A percentile compares a stretch with the other conserved stretches of the same genome.
Evolutionary conservation across 2,329 filamentous ascomycete species (phyloP).

Genomic region (Tolypocladium pustulatum): DNA sequence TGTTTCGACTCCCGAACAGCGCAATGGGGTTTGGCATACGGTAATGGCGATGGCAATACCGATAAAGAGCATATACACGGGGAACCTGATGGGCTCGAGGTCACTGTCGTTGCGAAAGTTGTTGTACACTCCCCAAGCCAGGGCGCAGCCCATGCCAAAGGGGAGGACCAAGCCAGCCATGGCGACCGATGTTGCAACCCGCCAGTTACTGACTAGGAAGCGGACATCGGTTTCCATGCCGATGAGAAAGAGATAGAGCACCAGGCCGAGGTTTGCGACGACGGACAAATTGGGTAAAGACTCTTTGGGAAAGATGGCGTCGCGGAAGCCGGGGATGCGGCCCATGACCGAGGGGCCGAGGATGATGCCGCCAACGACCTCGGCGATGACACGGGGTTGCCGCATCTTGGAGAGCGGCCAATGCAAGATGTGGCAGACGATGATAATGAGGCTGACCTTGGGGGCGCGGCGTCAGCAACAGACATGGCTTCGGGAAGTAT

Average conservation of each 20-base stretch:
- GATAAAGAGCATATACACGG: slow-evolving; percentile 60
- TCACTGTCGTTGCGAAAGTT: slow-evolving; percentile 46
- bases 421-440: slow-evolving; percentile 47
- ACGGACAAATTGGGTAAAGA: slow-evolving; percentile 68
- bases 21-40: slow-evolving; percentile 5
- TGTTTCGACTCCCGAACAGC: background rate
- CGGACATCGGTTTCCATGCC: slow-evolving; percentile 79
- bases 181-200: slow-evolving; percentile 65
- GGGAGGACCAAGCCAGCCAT: slow-evolving; percentile 71
- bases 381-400: slow-evolving; percentile 74
- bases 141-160: slow-evolving; percentile 70
- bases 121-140: slow-evolving; percentile 72
- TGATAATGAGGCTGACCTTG: slow-evolving; percentile 33
- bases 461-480: background rate
- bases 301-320: slow-evolving; percentile 62
- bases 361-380: slow-evolving; percentile 76
- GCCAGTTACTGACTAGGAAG: slow-evolving; percentile 71
- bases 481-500: background rate
- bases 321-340: slow-evolving; percentile 67
- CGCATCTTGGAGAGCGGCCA: slow-evolving; percentile 67
- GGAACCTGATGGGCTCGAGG: slow-evolving; percentile 33
- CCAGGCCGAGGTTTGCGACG: slow-evolving; percentile 72
- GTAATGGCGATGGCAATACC: slow-evolving; percentile 92
- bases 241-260: slow-evolving; percentile 80
- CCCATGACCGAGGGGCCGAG: slow-evolving; percentile 84